A percentile compares a stretch with the other conserved stretches of the same genome.
Evolutionary conservation across 192 early-diverging fungal species (phyloP).

Genomic region (Coemansia sp.): DNA sequence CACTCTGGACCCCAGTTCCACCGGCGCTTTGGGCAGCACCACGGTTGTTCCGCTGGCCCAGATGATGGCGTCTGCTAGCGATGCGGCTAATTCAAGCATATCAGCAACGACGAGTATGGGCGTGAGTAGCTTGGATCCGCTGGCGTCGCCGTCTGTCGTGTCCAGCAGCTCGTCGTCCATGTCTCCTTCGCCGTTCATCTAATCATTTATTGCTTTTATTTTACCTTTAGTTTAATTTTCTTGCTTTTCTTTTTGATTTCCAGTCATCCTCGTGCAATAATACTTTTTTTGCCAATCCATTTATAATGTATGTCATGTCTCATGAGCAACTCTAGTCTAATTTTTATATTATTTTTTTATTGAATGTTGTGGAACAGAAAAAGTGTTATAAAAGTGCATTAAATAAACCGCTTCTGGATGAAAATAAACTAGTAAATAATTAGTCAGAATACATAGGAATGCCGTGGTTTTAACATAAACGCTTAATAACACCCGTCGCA

Average conservation of each 20-base stretch:
- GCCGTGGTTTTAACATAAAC: no score
- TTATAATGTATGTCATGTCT: no score
- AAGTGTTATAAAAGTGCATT: no score
- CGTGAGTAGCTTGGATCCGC: neutral
- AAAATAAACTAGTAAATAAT: no score
- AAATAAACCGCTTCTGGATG: no score
- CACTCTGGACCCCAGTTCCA: conserved; percentile 27
- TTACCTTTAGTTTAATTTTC: neutral
- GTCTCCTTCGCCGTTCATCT: neutral
- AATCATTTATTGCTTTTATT: neutral
- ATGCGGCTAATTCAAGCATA: neutral
- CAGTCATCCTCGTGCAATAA: neutral
- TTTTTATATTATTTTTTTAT: no score
- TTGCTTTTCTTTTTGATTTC: neutral
- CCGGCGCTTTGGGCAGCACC: conserved; percentile 10
- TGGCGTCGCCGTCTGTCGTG: neutral
- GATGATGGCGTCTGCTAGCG: conserved; percentile 29
- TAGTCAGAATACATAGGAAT: no score
- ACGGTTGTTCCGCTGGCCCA: conserved; percentile 39
- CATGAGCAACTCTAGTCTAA: no score
- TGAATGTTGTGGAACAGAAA: no score
- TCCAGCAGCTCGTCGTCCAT: neutral
- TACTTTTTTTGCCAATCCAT: neutral
- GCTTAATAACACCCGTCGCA: conserved; percentile 2
- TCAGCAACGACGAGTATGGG: neutral